Conservation (phyloP, 805 yeast genomes). For the Metschnikowia lochheadii region DNA sequence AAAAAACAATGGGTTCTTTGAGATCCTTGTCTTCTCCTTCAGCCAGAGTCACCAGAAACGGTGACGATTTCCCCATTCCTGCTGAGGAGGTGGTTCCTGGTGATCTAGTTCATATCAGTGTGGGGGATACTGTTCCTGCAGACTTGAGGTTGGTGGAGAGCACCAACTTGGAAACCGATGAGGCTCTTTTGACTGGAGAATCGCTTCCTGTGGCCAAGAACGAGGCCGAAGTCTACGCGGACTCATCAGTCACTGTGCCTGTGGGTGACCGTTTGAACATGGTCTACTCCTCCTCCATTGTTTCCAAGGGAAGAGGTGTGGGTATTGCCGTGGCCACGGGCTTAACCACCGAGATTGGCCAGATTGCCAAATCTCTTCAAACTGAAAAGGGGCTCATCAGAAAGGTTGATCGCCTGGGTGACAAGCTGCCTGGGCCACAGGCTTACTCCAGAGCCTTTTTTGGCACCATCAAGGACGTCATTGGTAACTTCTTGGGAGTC, state of each 20-base stretch:
- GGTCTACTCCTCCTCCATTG: slow-evolving; percentile 67
- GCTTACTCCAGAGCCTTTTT: slow-evolving; percentile 46
- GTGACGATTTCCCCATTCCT: slow-evolving; percentile 50
- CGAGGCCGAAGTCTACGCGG: slow-evolving; percentile 36
- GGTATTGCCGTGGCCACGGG: slow-evolving; percentile 72
- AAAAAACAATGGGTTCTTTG: slow-evolving; percentile 73
- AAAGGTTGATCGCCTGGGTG: slow-evolving; percentile 36
- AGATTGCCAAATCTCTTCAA: slow-evolving; percentile 45
- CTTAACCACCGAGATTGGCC: slow-evolving; percentile 67
- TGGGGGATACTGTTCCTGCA: slow-evolving; percentile 76
- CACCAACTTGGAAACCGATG: slow-evolving; percentile 68
- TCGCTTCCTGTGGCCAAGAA: slow-evolving; percentile 61
- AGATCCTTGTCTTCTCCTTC: slow-evolving; percentile 65
- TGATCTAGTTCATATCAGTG: slow-evolving; percentile 57
- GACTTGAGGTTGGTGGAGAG: slow-evolving; percentile 57
- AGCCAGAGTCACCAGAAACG: slow-evolving; percentile 63
- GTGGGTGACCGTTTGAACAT: slow-evolving; percentile 73
- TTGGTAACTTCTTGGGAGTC: slow-evolving; percentile 71
- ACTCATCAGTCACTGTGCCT: slow-evolving; percentile 36
- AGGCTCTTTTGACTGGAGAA: slow-evolving; percentile 64
- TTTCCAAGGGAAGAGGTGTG: slow-evolving; percentile 69
- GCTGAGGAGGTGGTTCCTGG: slow-evolving; percentile 71
- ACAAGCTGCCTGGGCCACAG: slow-evolving; percentile 38
- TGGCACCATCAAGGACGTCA: slow-evolving; percentile 48
- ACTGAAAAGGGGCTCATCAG: slow-evolving; percentile 37